Evolutionary conservation across 306 rosid genomes (phyloP).

Genomic region (Adenanthera pavonina): DNA sequence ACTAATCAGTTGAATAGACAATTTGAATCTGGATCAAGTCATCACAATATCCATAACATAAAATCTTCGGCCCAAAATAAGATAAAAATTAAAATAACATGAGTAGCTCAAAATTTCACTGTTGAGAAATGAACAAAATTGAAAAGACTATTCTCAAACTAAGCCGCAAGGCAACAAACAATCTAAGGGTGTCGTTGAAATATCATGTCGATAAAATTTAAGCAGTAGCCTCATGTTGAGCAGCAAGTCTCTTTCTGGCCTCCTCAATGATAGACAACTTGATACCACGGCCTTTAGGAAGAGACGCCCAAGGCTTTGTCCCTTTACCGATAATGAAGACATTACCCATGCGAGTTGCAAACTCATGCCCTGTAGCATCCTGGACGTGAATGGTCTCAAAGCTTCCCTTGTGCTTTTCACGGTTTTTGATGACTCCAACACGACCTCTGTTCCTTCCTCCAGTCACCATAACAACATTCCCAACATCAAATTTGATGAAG

Average conservation of each 20-base stretch:
- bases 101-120: background rate
- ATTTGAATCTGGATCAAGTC: background rate
- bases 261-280: constrained; percentile 66
- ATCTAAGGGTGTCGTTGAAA: background rate
- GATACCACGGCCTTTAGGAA: constrained; percentile 69
- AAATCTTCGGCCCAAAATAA: background rate
- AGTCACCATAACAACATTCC: constrained; percentile 70
- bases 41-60: background rate
- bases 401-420: constrained; percentile 71
- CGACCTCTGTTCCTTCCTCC: constrained; percentile 69
- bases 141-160: background rate
- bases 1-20: background rate
- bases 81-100: constrained; percentile 1
- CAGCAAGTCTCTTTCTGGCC: constrained; percentile 61
- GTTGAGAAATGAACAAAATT: background rate
- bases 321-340: constrained; percentile 67
- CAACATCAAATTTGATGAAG: constrained; percentile 61
- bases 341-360: constrained; percentile 60
- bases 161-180: background rate
- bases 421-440: constrained; percentile 66
- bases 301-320: constrained; percentile 54
- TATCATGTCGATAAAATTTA: constrained; percentile 1
- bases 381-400: constrained; percentile 66
- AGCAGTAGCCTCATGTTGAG: constrained; percentile 45
- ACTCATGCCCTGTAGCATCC: constrained; percentile 67